Conservation (phyloP, 495 filamentous ascomycete species). For the Aspergillus campestris region DNA sequence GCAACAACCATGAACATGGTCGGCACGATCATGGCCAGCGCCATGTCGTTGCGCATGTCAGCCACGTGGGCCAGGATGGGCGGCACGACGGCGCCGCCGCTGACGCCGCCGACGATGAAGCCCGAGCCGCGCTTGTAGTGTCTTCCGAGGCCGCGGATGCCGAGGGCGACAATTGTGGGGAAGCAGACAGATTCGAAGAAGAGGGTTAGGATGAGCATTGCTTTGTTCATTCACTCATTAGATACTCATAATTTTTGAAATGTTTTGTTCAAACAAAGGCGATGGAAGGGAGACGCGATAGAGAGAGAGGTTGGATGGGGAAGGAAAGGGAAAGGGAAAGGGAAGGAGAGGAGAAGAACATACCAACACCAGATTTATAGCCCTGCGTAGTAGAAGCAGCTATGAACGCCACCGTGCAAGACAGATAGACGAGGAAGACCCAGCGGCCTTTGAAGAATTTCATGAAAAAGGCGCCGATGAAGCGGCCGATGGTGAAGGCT, state of each 20-base stretch:
- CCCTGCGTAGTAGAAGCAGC: slow-evolving; percentile 26
- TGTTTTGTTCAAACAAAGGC: no score
- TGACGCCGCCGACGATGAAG: slow-evolving; percentile 49
- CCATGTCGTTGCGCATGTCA: slow-evolving; percentile 39
- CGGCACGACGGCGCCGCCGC: slow-evolving; percentile 47
- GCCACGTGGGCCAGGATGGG: slow-evolving; percentile 42
- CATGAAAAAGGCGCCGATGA: slow-evolving; percentile 43
- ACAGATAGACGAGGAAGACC: slow-evolving; percentile 39
- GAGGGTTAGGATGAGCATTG: slow-evolving; percentile 45
- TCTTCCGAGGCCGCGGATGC: slow-evolving; percentile 50
- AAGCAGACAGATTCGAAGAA: slow-evolving; percentile 58
- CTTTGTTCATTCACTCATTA: no score
- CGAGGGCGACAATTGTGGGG: slow-evolving; percentile 54
- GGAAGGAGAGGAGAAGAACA: background rate
- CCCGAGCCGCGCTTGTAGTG: slow-evolving; percentile 52
- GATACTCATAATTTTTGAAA: no score
- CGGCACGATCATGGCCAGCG: slow-evolving; percentile 49
- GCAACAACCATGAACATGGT: slow-evolving; percentile 47
- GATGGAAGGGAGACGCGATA: no score
- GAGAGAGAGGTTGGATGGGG: no score
- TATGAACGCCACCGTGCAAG: slow-evolving; percentile 31
- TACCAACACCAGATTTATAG: slow-evolving; percentile 38
- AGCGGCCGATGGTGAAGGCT: slow-evolving; percentile 48
- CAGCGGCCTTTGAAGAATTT: slow-evolving; percentile 42
- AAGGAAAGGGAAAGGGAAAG: background rate